Evolutionary conservation across 441 rosid genomes (phyloP).

Genomic region (Mallotus repandus): DNA sequence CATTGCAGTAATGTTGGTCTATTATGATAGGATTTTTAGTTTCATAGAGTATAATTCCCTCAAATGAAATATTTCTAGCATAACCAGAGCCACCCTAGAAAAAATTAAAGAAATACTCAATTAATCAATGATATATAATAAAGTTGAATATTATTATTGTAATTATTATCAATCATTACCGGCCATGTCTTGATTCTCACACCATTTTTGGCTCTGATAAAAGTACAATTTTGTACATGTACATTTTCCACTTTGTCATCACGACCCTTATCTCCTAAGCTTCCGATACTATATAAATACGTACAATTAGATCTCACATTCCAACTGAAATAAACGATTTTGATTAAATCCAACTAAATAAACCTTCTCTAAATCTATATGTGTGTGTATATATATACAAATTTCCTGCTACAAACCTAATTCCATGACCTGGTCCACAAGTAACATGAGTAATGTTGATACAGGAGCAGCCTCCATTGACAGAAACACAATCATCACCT

Average conservation of each 20-base stretch:
- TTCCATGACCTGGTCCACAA: constrained; percentile 57
- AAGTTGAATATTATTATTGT: neutral
- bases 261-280: constrained; percentile 26
- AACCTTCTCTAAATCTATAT: no score
- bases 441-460: constrained; percentile 29
- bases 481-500: constrained; percentile 51
- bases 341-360: no score
- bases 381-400: no score
- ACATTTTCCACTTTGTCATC: constrained; percentile 30
- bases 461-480: constrained; percentile 25
- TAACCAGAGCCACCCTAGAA: constrained; percentile 35
- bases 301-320: no score
- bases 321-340: neutral
- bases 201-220: constrained; percentile 30
- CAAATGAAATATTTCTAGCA: constrained; percentile 29
- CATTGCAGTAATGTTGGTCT: constrained; percentile 32
- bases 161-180: constrained; percentile 23
- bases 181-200: constrained; percentile 48
- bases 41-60: constrained; percentile 26
- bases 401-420: constrained; percentile 24
- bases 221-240: constrained; percentile 27
- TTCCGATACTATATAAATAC: constrained; percentile 33
- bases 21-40: constrained; percentile 33
- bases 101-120: neutral
- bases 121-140: neutral